These are phyloP conservation scores for Medicago ruthenica DNA, from an alignment of 306 rosid genomes.

Conservation along the genomic window DNA sequence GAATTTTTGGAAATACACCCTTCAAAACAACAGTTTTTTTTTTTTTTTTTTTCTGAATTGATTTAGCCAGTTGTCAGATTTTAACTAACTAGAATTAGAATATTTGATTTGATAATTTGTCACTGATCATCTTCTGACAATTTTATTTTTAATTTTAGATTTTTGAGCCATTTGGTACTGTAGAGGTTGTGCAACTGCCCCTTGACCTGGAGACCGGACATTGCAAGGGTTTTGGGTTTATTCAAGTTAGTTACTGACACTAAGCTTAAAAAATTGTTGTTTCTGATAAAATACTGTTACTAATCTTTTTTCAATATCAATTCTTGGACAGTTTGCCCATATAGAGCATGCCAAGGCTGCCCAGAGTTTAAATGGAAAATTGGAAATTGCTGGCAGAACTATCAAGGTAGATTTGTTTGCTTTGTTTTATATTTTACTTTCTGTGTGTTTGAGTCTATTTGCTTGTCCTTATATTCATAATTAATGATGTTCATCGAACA, in stretches of 20 bases:
- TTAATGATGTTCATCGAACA: conserved; percentile 44
- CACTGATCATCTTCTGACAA: conserved; percentile 26
- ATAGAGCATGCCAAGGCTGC: conserved; percentile 98
- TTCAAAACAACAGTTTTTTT: no score
- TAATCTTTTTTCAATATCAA: background rate
- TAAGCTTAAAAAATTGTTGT: conserved; percentile 22
- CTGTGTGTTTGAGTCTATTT: conserved; percentile 10
- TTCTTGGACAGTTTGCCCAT: conserved; percentile 87
- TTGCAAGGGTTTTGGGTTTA: conserved; percentile 99
- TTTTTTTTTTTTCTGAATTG: no score
- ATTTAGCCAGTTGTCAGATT: no score
- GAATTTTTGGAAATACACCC: no score
- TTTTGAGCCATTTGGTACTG: conserved; percentile 98
- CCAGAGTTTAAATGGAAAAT: conserved; percentile 92
- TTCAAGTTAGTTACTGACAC: no score
- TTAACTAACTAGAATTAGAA: no score
- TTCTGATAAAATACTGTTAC: no score
- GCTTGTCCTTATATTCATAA: no score
- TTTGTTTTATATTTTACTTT: conserved; percentile 21
- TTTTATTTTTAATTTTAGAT: conserved; percentile 61
- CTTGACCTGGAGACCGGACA: conserved; percentile 96
- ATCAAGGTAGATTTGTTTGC: conserved; percentile 67
- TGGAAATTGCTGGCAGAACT: conserved; percentile 94
- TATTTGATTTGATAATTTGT: conserved; percentile 18
- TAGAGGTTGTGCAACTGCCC: conserved; percentile 95